Evolutionary conservation across 495 filamentous ascomycete genomes (phyloP).

Genomic region (Saxophila tyrrhenica): DNA sequence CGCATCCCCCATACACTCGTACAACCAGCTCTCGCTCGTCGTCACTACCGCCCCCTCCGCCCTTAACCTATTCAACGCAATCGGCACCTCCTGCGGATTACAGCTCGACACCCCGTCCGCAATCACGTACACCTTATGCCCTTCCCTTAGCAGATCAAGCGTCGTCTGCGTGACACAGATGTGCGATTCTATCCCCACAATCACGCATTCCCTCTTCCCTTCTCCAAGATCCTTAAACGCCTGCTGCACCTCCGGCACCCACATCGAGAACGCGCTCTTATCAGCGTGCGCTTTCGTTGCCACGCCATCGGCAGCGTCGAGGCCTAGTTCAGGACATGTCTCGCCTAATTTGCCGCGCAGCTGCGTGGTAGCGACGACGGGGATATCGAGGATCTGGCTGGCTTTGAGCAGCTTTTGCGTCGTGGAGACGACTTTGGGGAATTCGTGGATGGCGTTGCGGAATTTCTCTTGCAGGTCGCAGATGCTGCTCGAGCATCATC

Average conservation of each 20-base stretch:
- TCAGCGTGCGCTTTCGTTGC: conserved; percentile 49
- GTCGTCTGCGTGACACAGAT: conserved; percentile 92
- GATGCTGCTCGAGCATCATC: conserved; percentile 43
- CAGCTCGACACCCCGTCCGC: conserved; percentile 87
- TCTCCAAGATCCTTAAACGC: conserved; percentile 17
- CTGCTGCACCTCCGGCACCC: conserved; percentile 27
- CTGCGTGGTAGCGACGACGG: conserved; percentile 78
- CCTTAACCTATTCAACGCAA: conserved; percentile 67
- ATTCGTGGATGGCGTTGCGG: conserved; percentile 67
- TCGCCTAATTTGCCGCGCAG: conserved; percentile 61
- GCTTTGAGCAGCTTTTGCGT: conserved; percentile 42
- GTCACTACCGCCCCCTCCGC: conserved; percentile 70
- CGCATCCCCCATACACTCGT: conserved; percentile 88
- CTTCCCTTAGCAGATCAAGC: conserved; percentile 61
- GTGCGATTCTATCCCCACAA: conserved; percentile 86
- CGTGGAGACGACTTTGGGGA: conserved; percentile 54
- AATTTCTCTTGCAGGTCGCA: conserved; percentile 97
- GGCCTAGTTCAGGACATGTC: conserved; percentile 59
- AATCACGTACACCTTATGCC: conserved; percentile 74
- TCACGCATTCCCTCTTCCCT: conserved; percentile 37
- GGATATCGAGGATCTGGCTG: conserved; percentile 52
- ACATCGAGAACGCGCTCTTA: conserved; percentile 90
- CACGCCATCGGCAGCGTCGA: conserved; percentile 28
- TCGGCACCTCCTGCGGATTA: conserved; percentile 65
- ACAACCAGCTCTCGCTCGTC: conserved; percentile 82